Percentiles rank a stretch among this genome's conserved stretches.
phyloP scores from a whole-genome alignment of 768 basidiomycete species.

The Russula compacta region DNA sequence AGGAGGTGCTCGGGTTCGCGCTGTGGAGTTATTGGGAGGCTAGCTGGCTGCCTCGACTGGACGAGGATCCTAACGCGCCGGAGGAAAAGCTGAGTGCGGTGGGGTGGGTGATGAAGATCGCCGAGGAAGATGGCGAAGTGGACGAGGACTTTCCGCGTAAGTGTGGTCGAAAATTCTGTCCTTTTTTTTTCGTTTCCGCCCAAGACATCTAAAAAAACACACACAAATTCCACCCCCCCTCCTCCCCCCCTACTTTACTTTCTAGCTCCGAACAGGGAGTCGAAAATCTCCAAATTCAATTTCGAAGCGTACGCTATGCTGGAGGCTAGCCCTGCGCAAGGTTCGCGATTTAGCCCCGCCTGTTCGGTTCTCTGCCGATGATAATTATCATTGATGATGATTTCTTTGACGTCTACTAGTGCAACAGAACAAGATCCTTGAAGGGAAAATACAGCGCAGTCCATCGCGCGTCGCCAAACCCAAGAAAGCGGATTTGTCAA shows the following conservation, averaged over 20 bases:
- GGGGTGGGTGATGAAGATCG: conserved; percentile 89
- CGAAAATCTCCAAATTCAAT: conserved; percentile 80
- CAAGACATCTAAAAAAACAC: no score
- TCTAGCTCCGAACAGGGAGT: conserved; percentile 83
- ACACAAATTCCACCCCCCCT: neutral
- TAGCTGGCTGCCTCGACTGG: conserved; percentile 66
- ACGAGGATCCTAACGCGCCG: conserved; percentile 51
- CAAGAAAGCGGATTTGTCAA: conserved; percentile 46
- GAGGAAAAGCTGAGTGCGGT: conserved; percentile 64
- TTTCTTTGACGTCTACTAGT: conserved; percentile 35
- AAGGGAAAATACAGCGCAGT: conserved; percentile 72
- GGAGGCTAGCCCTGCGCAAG: conserved; percentile 61
- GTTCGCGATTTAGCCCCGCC: conserved; percentile 31
- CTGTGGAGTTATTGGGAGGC: conserved; percentile 93
- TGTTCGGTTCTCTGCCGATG: no score
- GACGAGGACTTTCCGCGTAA: conserved; percentile 97
- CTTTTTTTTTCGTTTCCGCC: neutral
- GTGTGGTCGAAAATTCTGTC: conserved; percentile 32
- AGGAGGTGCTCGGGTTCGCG: conserved; percentile 92
- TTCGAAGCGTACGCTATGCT: conserved; percentile 85
- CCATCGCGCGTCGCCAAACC: conserved; percentile 61
- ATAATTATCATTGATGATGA: neutral
- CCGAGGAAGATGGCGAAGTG: conserved; percentile 95
- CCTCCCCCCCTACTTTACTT: neutral
- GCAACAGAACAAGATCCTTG: conserved; percentile 72